phyloP scores from a whole-genome alignment of 441 rosid genomes.

The Capsella rubella region DNA sequence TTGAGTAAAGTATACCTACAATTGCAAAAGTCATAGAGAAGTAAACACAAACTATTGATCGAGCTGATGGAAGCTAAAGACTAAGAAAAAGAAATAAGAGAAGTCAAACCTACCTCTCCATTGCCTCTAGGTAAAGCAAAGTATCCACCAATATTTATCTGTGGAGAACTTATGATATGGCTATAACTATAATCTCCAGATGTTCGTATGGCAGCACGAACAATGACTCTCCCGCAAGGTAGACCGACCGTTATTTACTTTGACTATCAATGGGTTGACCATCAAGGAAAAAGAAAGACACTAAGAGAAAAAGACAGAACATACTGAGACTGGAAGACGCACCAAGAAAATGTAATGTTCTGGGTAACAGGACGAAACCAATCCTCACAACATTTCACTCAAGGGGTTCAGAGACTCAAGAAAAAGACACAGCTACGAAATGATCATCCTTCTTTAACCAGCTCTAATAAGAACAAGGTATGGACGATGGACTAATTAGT shows the following conservation, averaged over 20 bases:
- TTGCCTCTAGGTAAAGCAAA: slow-evolving; percentile 49
- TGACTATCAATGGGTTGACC: slow-evolving; percentile 51
- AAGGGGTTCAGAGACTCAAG: slow-evolving; percentile 49
- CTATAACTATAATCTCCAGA: slow-evolving; percentile 52
- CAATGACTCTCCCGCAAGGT: slow-evolving; percentile 48
- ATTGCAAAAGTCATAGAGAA: slow-evolving; percentile 22
- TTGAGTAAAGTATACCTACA: slow-evolving; percentile 82
- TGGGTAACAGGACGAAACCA: slow-evolving; percentile 46
- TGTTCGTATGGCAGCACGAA: slow-evolving; percentile 45
- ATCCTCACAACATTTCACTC: slow-evolving; percentile 49
- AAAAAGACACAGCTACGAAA: slow-evolving; percentile 51
- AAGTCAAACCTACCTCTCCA: slow-evolving; percentile 78
- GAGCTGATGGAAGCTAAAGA: slow-evolving; percentile 3
- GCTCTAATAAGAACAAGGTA: slow-evolving; percentile 47
- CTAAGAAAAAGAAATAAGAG: neutral
- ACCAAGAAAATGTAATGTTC: slow-evolving; percentile 38
- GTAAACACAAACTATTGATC: slow-evolving; percentile 13
- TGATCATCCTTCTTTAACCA: slow-evolving; percentile 46
- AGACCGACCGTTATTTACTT: slow-evolving; percentile 63
- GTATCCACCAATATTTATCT: slow-evolving; percentile 57
- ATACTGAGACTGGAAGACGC: slow-evolving; percentile 41
- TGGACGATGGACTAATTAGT: slow-evolving; percentile 43
- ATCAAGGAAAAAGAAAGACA: slow-evolving; percentile 41
- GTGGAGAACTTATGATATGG: slow-evolving; percentile 45
- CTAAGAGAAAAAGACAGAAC: slow-evolving; percentile 32